Percentiles rank a stretch among this genome's conserved stretches.
These are phyloP conservation scores for Physocladia obscura DNA, from an alignment of 192 early-diverging fungal species.

Conservation along the genomic window DNA sequence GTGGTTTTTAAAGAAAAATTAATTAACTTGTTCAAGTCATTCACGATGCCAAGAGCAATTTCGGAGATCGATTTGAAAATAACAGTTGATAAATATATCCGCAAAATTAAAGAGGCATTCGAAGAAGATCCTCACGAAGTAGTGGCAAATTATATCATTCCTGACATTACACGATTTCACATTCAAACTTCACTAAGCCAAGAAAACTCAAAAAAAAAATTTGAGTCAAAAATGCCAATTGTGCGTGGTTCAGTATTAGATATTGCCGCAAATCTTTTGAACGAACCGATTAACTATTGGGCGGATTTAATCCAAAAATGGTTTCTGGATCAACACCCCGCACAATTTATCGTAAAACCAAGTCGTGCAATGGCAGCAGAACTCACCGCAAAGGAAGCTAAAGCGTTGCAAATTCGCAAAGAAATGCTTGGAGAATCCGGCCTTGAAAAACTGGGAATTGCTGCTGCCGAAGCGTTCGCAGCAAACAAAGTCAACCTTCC, in stretches of 20 bases:
- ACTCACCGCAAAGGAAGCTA: conserved; percentile 43
- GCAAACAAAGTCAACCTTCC: conserved; percentile 59
- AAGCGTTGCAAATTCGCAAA: conserved; percentile 37
- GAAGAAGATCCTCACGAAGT: conserved; percentile 68
- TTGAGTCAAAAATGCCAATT: conserved; percentile 16
- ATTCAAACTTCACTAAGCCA: background rate
- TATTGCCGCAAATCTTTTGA: conserved; percentile 57
- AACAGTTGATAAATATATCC: conserved; percentile 38
- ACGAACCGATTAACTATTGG: conserved; percentile 56
- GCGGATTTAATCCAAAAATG: conserved; percentile 48
- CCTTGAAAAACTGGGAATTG: conserved; percentile 36
- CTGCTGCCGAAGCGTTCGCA: conserved; percentile 39
- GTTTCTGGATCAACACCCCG: conserved; percentile 54
- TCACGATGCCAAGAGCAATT: conserved; percentile 17
- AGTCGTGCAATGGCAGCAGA: conserved; percentile 48
- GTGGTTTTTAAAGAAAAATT: conserved; percentile 46
- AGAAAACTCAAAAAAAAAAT: background rate
- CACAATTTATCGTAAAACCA: conserved; percentile 62
- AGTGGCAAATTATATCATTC: conserved; percentile 52
- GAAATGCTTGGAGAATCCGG: conserved; percentile 48
- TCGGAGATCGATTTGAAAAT: conserved; percentile 17
- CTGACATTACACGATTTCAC: conserved; percentile 47
- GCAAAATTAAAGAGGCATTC: conserved; percentile 58
- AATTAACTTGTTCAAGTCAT: conserved; percentile 29
- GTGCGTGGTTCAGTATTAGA: conserved; percentile 55